A percentile compares a stretch with the other conserved stretches of the same genome.
phyloP scores from a whole-genome alignment of 202 grass and related monocot species.

The Hordeum pubiflorum region DNA sequence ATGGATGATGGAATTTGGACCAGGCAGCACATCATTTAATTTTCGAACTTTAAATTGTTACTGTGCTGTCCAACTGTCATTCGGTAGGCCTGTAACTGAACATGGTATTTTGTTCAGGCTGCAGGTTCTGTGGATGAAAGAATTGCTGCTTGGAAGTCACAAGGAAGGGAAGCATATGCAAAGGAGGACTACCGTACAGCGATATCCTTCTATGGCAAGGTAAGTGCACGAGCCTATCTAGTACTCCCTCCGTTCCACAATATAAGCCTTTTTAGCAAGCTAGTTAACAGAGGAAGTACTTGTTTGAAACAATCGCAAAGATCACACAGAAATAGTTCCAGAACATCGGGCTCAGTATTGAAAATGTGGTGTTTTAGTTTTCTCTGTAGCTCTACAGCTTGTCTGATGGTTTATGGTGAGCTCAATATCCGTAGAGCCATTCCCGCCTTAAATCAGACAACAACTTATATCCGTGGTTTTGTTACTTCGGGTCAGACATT shows the following conservation, averaged over 20 bases:
- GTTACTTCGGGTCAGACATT: not conserved
- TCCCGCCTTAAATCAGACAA: not conserved
- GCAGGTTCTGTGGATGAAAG: not conserved
- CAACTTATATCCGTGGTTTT: not conserved
- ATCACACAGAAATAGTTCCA: not conserved
- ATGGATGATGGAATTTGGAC: too few relatives aligned
- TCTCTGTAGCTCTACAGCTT: not conserved
- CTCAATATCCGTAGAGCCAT: too few relatives aligned
- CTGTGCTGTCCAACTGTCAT: not conserved
- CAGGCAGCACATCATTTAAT: too few relatives aligned
- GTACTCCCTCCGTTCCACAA: too few relatives aligned
- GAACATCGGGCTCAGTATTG: not conserved
- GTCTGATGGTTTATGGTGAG: not conserved
- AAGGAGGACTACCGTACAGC: slow-evolving; percentile 31
- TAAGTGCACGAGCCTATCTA: not conserved
- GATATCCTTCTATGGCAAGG: slow-evolving; percentile 22
- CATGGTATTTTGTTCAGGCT: slow-evolving; percentile 2
- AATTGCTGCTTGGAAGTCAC: slow-evolving; percentile 2
- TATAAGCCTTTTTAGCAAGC: too few relatives aligned
- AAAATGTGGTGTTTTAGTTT: not conserved
- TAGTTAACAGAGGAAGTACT: not conserved
- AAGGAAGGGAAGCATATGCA: slow-evolving; percentile 16
- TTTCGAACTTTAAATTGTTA: not conserved
- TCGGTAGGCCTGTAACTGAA: not conserved
- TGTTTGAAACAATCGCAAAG: not conserved